Conservation (phyloP, 805 yeast species). For the Pichia manshurica region DNA sequence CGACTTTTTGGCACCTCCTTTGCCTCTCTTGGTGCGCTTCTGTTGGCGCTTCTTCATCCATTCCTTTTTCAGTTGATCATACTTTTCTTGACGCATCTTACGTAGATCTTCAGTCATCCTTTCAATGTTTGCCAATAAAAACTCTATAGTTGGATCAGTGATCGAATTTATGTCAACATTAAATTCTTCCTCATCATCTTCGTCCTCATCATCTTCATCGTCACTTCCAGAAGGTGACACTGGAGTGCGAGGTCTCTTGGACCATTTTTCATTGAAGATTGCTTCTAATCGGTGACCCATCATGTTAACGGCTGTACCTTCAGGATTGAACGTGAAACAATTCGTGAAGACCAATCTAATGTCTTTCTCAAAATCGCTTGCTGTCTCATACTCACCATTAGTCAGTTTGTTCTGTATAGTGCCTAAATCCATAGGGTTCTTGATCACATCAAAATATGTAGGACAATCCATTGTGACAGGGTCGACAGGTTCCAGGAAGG, state of each 20-base stretch:
- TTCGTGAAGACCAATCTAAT: slow-evolving; percentile 78
- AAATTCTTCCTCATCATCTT: slow-evolving; percentile 38
- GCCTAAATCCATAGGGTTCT: slow-evolving; percentile 92
- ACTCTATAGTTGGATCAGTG: slow-evolving; percentile 84
- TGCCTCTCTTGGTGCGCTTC: slow-evolving; percentile 33
- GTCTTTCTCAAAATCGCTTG: slow-evolving; percentile 82
- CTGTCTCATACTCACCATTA: slow-evolving; percentile 83
- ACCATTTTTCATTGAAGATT: slow-evolving; percentile 83
- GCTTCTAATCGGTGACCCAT: slow-evolving; percentile 92
- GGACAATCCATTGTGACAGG: slow-evolving; percentile 93
- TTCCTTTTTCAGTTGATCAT: slow-evolving; percentile 60
- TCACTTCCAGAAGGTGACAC: slow-evolving; percentile 40
- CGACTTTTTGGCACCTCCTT: slow-evolving; percentile 14
- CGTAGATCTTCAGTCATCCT: slow-evolving; percentile 83
- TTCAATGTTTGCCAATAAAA: slow-evolving; percentile 78
- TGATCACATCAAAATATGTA: slow-evolving; percentile 76
- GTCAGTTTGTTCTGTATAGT: slow-evolving; percentile 75
- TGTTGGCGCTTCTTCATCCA: slow-evolving; percentile 46
- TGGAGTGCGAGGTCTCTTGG: slow-evolving; percentile 70
- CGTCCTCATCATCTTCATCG: slow-evolving; percentile 34
- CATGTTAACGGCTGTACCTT: slow-evolving; percentile 91
- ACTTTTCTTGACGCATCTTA: slow-evolving; percentile 72
- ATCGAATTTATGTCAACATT: slow-evolving; percentile 58
- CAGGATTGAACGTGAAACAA: slow-evolving; percentile 91
- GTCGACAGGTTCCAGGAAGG: slow-evolving; percentile 91